These are phyloP conservation scores for Casuarina equisetifolia DNA, from an alignment of 306 rosid species.

Conservation along the genomic window DNA sequence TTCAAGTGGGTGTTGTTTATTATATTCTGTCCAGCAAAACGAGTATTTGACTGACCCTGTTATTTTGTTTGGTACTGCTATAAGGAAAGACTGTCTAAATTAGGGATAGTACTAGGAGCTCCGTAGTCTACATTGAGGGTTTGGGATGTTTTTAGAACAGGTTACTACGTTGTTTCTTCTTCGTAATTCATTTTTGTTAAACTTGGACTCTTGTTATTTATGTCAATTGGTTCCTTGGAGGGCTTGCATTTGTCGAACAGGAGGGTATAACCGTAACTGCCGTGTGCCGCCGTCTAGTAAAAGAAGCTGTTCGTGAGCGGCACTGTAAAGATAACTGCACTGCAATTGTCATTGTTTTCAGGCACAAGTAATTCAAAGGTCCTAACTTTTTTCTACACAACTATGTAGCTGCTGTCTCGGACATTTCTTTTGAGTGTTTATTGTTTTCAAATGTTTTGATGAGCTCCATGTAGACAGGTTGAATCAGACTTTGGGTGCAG, in stretches of 20 bases:
- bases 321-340: conserved; percentile 90
- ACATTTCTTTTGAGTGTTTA: neutral
- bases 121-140: neutral
- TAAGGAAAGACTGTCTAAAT: neutral
- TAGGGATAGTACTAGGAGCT: too few relatives aligned
- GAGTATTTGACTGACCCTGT: neutral
- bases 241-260: conserved; percentile 34
- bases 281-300: conserved; percentile 71
- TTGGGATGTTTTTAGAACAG: neutral
- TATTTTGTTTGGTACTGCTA: neutral
- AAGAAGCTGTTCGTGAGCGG: conserved; percentile 81
- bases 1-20: neutral
- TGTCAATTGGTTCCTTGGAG: neutral
- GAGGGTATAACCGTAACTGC: conserved; percentile 66
- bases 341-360: conserved; percentile 66
- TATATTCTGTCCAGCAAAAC: neutral
- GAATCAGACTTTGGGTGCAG: neutral
- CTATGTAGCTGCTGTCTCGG: neutral
- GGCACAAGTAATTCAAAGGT: conserved; percentile 35
- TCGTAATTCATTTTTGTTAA: neutral
- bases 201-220: neutral
- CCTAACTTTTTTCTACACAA: neutral
- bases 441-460: neutral
- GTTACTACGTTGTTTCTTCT: neutral
- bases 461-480: neutral